These are phyloP conservation scores for Trypethelium eluteriae DNA, from an alignment of 495 filamentous ascomycete species.

Conservation along the genomic window DNA sequence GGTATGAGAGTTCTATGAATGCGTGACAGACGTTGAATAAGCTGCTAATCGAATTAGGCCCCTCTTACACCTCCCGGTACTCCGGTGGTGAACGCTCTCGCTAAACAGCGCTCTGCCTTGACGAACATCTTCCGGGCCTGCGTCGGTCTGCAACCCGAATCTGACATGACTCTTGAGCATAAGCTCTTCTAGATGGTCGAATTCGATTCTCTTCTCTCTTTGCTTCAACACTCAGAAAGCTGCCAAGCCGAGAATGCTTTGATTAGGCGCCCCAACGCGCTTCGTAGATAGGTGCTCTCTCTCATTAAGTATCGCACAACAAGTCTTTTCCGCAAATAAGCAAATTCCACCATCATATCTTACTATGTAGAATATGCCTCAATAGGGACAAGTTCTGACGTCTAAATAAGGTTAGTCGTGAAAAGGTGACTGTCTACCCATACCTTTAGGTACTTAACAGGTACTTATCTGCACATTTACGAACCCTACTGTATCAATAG, in stretches of 20 bases:
- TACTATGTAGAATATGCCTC: too few species aligned
- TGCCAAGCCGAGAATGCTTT: background rate
- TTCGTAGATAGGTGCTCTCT: background rate
- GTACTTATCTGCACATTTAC: too few species aligned
- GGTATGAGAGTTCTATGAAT: conserved; percentile 32
- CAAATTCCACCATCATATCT: too few species aligned
- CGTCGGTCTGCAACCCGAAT: conserved; percentile 94
- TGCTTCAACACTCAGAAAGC: conserved; percentile 1
- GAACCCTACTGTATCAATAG: too few species aligned
- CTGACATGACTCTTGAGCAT: conserved; percentile 98
- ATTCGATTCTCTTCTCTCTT: background rate
- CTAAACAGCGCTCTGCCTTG: conserved; percentile 90
- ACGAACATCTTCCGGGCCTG: conserved; percentile 99
- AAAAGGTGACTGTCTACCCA: too few species aligned
- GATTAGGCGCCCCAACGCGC: background rate
- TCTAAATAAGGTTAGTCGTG: too few species aligned
- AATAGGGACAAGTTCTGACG: too few species aligned
- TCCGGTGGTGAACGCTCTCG: conserved; percentile 90
- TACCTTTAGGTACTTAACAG: too few species aligned
- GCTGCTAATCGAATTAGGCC: conserved; percentile 41
- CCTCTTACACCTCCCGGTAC: conserved; percentile 92
- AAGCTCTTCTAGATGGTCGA: conserved; percentile 65
- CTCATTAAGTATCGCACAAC: background rate
- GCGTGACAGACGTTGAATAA: background rate
- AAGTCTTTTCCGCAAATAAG: background rate